Conservation (phyloP, 306 rosid genomes). For the Medicago lupulina region DNA sequence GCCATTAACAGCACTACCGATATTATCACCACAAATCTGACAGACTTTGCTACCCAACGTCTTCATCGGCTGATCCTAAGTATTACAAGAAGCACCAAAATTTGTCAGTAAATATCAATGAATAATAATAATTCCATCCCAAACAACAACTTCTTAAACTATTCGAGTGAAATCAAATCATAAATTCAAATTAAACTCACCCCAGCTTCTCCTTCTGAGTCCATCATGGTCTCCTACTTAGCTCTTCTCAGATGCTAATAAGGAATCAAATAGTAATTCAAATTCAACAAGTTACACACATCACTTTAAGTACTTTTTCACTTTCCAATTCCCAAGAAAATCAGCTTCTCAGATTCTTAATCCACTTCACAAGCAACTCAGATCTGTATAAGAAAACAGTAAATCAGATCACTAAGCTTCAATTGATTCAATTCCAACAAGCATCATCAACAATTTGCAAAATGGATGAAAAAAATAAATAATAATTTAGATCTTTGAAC, state of each 20-base stretch:
- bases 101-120: slow-evolving; percentile 16
- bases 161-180: slow-evolving; percentile 3
- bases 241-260: slow-evolving; percentile 47
- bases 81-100: slow-evolving; percentile 18
- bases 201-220: slow-evolving; percentile 78
- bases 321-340: background rate
- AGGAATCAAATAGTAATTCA: slow-evolving; percentile 45
- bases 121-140: slow-evolving; percentile 6
- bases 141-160: slow-evolving; percentile 3
- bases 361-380: slow-evolving; percentile 36
- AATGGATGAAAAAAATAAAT: background rate
- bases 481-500: slow-evolving; percentile 32
- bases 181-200: slow-evolving; percentile 54
- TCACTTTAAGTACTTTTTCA: slow-evolving; percentile 33
- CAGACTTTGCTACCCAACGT: slow-evolving; percentile 69
- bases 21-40: slow-evolving; percentile 91
- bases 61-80: slow-evolving; percentile 66
- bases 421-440: slow-evolving; percentile 27
- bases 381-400: slow-evolving; percentile 45
- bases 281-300: slow-evolving; percentile 60
- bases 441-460: slow-evolving; percentile 41
- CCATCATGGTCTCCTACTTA: slow-evolving; percentile 69
- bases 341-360: background rate
- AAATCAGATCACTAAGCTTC: slow-evolving; percentile 40
- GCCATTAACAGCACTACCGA: slow-evolving; percentile 71